Percentiles rank a stretch among this genome's conserved stretches.
phyloP scores from a whole-genome alignment of 345 rosid species.

The Hibiscus trionum region DNA sequence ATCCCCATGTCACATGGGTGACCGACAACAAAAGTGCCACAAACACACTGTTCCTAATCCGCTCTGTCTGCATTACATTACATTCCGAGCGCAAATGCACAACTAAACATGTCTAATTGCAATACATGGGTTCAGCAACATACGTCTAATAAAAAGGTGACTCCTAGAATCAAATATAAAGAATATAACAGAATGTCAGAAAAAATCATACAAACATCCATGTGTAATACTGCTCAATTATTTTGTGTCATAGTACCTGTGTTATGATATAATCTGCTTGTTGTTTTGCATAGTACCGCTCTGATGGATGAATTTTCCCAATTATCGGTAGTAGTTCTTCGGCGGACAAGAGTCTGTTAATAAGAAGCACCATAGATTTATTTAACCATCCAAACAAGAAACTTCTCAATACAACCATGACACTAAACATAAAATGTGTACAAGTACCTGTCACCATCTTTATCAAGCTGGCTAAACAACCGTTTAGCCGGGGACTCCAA shows the following conservation, averaged over 20 bases:
- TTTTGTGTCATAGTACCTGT: slow-evolving; percentile 45
- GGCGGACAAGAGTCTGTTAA: slow-evolving; percentile 57
- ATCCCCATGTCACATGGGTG: neutral
- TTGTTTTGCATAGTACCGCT: slow-evolving; percentile 86
- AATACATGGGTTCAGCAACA: neutral
- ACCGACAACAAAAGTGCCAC: neutral
- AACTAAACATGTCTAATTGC: neutral
- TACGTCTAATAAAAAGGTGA: neutral
- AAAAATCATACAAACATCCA: neutral
- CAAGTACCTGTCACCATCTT: slow-evolving; percentile 77
- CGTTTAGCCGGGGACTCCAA: slow-evolving; percentile 72
- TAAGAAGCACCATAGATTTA: slow-evolving; percentile 9
- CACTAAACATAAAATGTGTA: neutral
- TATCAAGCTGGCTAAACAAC: slow-evolving; percentile 79
- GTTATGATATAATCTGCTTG: slow-evolving; percentile 86
- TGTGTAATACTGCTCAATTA: neutral
- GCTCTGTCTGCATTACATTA: neutral
- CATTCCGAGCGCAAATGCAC: neutral
- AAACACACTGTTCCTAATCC: neutral
- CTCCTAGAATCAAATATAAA: neutral
- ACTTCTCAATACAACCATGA: slow-evolving; percentile 2
- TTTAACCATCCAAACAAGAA: slow-evolving; percentile 11
- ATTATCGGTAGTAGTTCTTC: slow-evolving; percentile 69
- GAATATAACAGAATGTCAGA: neutral
- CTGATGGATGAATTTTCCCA: slow-evolving; percentile 91